Evolutionary conservation across 257 asterid species (phyloP).

Genomic region (Petunia secreta): DNA sequence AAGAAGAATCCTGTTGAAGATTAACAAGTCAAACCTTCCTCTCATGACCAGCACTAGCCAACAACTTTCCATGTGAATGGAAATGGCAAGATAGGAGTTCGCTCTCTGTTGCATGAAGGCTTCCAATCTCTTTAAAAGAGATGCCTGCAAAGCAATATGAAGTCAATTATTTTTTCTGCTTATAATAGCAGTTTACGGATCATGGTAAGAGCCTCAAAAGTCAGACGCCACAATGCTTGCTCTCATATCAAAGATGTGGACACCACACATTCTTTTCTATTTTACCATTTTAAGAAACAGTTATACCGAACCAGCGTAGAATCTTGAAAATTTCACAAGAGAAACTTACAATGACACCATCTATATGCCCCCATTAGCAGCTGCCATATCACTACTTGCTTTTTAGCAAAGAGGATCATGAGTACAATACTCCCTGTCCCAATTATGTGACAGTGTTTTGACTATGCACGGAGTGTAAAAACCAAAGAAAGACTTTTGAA

Average conservation of each 20-base stretch:
- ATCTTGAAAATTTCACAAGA: background rate
- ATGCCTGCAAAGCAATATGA: constrained; percentile 35
- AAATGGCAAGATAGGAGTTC: constrained; percentile 56
- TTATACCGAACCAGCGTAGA: no score
- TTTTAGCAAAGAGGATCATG: background rate
- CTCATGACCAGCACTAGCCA: constrained; percentile 62
- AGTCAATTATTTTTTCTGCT: background rate
- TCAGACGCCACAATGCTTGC: no score
- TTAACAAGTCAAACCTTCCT: constrained; percentile 43
- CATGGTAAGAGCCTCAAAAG: no score
- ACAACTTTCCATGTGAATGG: constrained; percentile 42
- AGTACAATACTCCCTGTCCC: background rate
- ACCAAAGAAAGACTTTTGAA: no score
- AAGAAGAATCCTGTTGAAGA: constrained; percentile 14
- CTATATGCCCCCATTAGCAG: background rate
- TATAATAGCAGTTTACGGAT: no score
- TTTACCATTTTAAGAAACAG: no score
- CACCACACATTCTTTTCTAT: no score
- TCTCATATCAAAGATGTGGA: no score
- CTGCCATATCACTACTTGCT: no score
- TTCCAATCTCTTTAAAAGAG: constrained; percentile 33
- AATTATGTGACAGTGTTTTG: no score
- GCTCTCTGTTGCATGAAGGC: constrained; percentile 39
- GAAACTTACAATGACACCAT: constrained; percentile 8
- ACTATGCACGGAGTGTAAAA: no score